Evolutionary conservation across 164 flowering plant genomes (phyloP), one percentile per base, ranked within the genome.

Genomic region (Hamamelis virginiana): DNA sequence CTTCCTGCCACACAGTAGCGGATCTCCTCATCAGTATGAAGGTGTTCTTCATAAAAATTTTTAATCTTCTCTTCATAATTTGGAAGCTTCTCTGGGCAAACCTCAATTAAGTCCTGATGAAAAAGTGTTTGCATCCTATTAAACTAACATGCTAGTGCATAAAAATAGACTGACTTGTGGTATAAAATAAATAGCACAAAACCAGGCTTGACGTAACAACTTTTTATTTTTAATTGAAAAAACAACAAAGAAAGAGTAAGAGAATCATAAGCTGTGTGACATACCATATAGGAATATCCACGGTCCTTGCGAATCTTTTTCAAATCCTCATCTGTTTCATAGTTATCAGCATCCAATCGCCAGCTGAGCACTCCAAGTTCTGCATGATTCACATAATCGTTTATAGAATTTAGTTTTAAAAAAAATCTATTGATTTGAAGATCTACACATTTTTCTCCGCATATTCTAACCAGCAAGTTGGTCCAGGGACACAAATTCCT

Each of bases 1-100:
- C 97, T 93, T 74, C 99, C 99, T 59, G 85, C 98, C 64, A 96
- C 86, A 80, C 89, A 80, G 73, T 93, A 96, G 66, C 98, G 97
- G 64, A 93, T 96, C 87, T 96, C 99, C 78, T 93, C 98, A 78
- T 96, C 99, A 27, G 92, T 93, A 80, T 96, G 99, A 64, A 96
- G 95, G 76, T 93, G 99, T 72, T 96, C 99, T 76, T 93, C 97
- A 51, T 83, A 96, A 71, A 96, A 93, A 75, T 76, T 84, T 68
- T 93, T 93, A n/a, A 96, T 89, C 78, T 91, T 96, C 78, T 86
- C 90, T 60, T 96, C 97, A 77, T 96, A 96, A 73, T 96, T 93
- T 41, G 97, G 97, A 66, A 96, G 79, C 85, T 88, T 96, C 66
- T 90, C 97, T 1, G 97, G 98, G 82, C 94, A 90, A 69, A 91